Percentiles rank a stretch among this genome's conserved stretches.
Conservation (phyloP, 495 filamentous ascomycete species). For the Penicillium taxi region DNA sequence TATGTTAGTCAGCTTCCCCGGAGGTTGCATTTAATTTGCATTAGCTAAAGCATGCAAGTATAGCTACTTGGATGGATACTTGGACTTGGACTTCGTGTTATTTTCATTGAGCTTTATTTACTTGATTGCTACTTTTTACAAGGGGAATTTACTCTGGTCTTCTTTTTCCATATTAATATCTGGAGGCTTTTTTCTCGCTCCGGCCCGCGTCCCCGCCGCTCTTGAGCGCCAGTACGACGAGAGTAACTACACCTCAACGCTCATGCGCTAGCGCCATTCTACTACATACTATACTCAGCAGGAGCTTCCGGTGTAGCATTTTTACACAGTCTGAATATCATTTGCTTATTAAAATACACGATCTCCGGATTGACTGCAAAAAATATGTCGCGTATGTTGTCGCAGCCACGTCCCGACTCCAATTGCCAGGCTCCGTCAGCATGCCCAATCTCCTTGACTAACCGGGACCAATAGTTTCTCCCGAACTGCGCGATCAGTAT, state of each 20-base stretch:
- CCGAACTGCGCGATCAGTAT: slow-evolving; percentile 60
- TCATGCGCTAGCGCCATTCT: too few relatives aligned
- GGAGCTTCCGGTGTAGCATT: too few relatives aligned
- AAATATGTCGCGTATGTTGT: slow-evolving; percentile 40
- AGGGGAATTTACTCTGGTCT: not conserved
- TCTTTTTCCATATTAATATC: not conserved
- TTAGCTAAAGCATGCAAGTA: not conserved
- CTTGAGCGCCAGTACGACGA: slow-evolving; percentile 41
- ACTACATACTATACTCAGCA: too few relatives aligned
- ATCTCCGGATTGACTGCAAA: too few relatives aligned
- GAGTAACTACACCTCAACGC: too few relatives aligned
- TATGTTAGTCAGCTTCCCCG: slow-evolving; percentile 9
- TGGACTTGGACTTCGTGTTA: too few relatives aligned
- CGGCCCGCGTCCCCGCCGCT: slow-evolving; percentile 26
- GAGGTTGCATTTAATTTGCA: not conserved
- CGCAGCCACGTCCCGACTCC: slow-evolving; percentile 15
- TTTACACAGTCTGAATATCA: too few relatives aligned
- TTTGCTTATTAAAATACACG: too few relatives aligned
- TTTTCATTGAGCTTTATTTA: too few relatives aligned
- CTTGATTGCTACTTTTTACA: not conserved
- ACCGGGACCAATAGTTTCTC: slow-evolving; percentile 47
- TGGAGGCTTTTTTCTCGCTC: not conserved
- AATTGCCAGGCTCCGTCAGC: slow-evolving; percentile 10
- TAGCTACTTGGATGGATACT: too few relatives aligned
- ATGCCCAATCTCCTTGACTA: slow-evolving; percentile 6